Conservation (phyloP, 495 filamentous ascomycete genomes). For the Aspergillus bridgeri region DNA sequence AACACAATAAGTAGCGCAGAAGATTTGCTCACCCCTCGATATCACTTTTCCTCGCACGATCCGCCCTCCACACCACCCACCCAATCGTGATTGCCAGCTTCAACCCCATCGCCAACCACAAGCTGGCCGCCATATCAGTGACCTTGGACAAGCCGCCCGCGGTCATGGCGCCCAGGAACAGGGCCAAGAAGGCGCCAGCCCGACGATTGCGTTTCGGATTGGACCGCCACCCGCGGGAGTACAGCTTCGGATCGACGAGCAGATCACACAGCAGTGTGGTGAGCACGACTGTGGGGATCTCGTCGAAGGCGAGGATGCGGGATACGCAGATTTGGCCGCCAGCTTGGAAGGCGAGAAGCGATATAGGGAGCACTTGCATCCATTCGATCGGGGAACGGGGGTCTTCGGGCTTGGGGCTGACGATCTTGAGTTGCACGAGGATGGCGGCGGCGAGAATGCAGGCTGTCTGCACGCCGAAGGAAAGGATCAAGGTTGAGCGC, state of each 20-base stretch:
- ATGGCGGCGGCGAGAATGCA: constrained; percentile 51
- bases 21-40: constrained; percentile 8
- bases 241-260: constrained; percentile 31
- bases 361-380: constrained; percentile 45
- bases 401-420: constrained; percentile 34
- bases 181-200: constrained; percentile 29
- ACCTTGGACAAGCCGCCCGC: constrained; percentile 34
- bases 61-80: constrained; percentile 33
- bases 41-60: constrained; percentile 11
- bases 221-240: constrained; percentile 12
- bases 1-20: background rate
- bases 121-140: constrained; percentile 27
- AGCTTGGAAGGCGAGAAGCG: constrained; percentile 64
- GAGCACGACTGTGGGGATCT: constrained; percentile 69
- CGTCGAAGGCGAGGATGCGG: constrained; percentile 57
- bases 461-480: constrained; percentile 53
- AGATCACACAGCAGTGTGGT: constrained; percentile 66
- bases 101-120: constrained; percentile 39
- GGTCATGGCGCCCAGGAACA: constrained; percentile 39
- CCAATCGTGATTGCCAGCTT: constrained; percentile 30
- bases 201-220: constrained; percentile 35
- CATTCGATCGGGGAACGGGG: constrained; percentile 32
- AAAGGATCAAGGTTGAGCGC: constrained; percentile 50
- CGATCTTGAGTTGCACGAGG: constrained; percentile 44
- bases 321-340: constrained; percentile 64